phyloP scores from a whole-genome alignment of 2,329 filamentous ascomycete genomes.

The Fusarium decemcellulare region DNA sequence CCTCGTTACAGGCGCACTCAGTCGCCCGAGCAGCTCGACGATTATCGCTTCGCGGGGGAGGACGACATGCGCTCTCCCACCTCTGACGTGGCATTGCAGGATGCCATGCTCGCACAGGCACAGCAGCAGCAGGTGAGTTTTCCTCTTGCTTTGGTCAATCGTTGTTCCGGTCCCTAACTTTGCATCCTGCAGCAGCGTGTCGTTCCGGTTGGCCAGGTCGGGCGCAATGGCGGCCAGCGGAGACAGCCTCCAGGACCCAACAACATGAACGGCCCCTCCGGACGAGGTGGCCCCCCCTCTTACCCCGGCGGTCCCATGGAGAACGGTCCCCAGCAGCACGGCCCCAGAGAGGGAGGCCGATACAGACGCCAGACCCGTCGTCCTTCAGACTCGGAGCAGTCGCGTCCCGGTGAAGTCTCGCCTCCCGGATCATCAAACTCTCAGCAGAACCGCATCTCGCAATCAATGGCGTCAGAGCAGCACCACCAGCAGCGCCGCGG shows the following conservation, averaged over 20 bases:
- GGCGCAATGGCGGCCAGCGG: slow-evolving; percentile 39
- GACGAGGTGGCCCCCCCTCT: slow-evolving; percentile 33
- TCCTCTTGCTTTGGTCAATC: not conserved
- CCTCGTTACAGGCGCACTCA: slow-evolving; percentile 44
- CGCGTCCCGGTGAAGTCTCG: slow-evolving; percentile 22
- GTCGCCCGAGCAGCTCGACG: slow-evolving; percentile 44
- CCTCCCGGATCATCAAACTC: slow-evolving; percentile 32
- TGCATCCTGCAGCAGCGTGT: slow-evolving; percentile 39
- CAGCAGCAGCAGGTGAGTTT: slow-evolving; percentile 45
- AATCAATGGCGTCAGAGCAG: slow-evolving; percentile 30
- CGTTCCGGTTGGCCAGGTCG: slow-evolving; percentile 43
- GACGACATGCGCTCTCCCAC: slow-evolving; percentile 46
- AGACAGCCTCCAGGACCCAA: slow-evolving; percentile 36
- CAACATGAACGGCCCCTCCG: slow-evolving; percentile 25
- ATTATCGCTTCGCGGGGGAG: slow-evolving; percentile 40
- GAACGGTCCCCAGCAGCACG: slow-evolving; percentile 33
- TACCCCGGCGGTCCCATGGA: slow-evolving; percentile 41
- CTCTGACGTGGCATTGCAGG: slow-evolving; percentile 48
- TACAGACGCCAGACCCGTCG: slow-evolving; percentile 46
- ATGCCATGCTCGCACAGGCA: slow-evolving; percentile 48
- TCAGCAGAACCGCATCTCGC: slow-evolving; percentile 35
- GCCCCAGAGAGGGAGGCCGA: slow-evolving; percentile 33
- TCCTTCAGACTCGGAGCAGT: slow-evolving; percentile 37
- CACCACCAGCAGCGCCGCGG: slow-evolving; percentile 36
- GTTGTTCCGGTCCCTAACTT: slow-evolving; percentile 34